phyloP scores from a whole-genome alignment of 805 yeast species.

The Scheffersomyces stipitis region DNA sequence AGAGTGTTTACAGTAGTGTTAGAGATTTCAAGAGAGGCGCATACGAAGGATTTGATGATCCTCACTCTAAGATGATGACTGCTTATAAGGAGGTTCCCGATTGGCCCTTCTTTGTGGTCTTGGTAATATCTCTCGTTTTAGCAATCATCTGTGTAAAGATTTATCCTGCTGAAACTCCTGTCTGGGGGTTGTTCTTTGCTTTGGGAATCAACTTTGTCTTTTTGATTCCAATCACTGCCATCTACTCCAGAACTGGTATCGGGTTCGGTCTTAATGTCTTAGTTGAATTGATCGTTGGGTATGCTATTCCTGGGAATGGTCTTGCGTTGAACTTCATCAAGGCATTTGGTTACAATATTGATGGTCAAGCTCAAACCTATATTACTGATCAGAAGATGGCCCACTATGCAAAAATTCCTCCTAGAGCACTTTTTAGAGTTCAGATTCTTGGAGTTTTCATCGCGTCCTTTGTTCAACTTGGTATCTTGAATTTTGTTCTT shows the following conservation, averaged over 20 bases:
- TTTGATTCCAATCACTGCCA: slow-evolving; percentile 17
- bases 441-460: slow-evolving; percentile 27
- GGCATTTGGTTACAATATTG: slow-evolving; percentile 25
- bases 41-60: slow-evolving; percentile 19
- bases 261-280: slow-evolving; percentile 15
- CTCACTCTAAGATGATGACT: slow-evolving; percentile 30
- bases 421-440: slow-evolving; percentile 18
- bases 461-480: slow-evolving; percentile 24
- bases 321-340: slow-evolving; percentile 20
- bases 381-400: slow-evolving; percentile 38
- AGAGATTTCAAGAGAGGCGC: slow-evolving; percentile 7
- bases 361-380: slow-evolving; percentile 29
- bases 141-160: slow-evolving; percentile 8
- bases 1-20: slow-evolving; percentile 1
- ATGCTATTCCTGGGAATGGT: slow-evolving; percentile 26
- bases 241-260: slow-evolving; percentile 15
- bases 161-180: slow-evolving; percentile 18
- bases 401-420: slow-evolving; percentile 21
- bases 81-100: slow-evolving; percentile 38
- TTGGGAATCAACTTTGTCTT: slow-evolving; percentile 20
- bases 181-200: slow-evolving; percentile 21
- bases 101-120: slow-evolving; percentile 26
- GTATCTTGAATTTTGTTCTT: slow-evolving; percentile 28
- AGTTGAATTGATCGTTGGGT: slow-evolving; percentile 22
- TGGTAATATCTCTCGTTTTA: slow-evolving; percentile 27